Base-by-base conservation (phyloP, 345 rosid genomes). In the Gossypium arboreum region DNA sequence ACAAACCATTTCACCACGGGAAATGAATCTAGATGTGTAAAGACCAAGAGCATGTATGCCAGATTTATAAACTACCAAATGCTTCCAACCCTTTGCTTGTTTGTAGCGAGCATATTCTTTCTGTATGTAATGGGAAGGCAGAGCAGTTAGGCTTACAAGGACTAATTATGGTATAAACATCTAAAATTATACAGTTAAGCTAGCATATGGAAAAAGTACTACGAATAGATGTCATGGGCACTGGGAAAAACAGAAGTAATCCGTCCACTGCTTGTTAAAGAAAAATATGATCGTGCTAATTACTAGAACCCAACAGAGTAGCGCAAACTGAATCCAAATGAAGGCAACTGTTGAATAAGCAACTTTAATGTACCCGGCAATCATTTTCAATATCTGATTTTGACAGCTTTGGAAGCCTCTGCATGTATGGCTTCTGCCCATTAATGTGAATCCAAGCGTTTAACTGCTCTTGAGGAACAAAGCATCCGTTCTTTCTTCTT, bases 31-130 rank as follows among this genome's bases (percentile, higher is more conserved):
- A 64, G 86, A 82, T 18, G 89, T 83, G 84, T 87, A 85, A 68
- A 85, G 89, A 61, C 91, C 91, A 64, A 87, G 89, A 57, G 85
- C 91, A 17, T 87, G 91, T 56, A 87, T 87, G 68, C 89, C 85
- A 60, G 91, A 87, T 83, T 87, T 85, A 73, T 87, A 87, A 78
- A 87, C 89, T 15, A 87, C 88, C 76, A 87, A 78, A 81, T 80
- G 83, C 73, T 81, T 85, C 88, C 89, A 85, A 52, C 84, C 85
- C 78, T 81, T 81, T 9, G 79, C 72, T 76, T 85, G 86, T 74
- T 77, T 87, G 83, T 85, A 80, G 76, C 87, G 85, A 59, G 71
- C 76, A 82, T 87, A 87, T 74, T 87, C 91, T 72, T 87, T 87
- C 91, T 87, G 86, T 79, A 82, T 47, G 68, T 25, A 72, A 54